phyloP scores from a whole-genome alignment of 768 basidiomycete genomes.

The Baorangia bicolor region DNA sequence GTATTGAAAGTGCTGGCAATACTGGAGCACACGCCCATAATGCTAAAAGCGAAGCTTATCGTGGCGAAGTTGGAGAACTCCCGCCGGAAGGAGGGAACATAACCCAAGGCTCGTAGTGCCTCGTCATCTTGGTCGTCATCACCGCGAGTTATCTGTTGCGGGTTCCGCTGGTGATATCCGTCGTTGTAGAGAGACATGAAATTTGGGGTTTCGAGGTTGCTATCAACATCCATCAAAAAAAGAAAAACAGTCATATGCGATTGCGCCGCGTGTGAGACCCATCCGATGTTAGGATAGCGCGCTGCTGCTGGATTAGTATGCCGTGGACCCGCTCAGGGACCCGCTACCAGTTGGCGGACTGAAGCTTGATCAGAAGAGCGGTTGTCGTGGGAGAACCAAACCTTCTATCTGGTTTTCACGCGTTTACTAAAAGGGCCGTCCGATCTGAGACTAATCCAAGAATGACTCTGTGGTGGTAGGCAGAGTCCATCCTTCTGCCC shows the following conservation, averaged over 20 bases:
- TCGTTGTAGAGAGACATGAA: constrained; percentile 4
- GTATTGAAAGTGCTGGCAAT: constrained; percentile 40
- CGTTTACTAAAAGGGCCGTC: too few relatives aligned
- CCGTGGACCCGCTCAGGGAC: too few relatives aligned
- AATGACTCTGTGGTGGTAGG: too few relatives aligned
- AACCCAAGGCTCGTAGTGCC: constrained; percentile 29
- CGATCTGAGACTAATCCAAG: too few relatives aligned
- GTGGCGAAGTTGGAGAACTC: constrained; percentile 44
- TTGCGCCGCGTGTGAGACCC: neutral
- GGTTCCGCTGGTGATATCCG: neutral
- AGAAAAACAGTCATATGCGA: neutral
- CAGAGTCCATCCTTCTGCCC: neutral
- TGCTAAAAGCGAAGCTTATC: constrained; percentile 33
- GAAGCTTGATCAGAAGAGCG: too few relatives aligned
- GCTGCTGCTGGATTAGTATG: too few relatives aligned
- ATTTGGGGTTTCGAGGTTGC: neutral
- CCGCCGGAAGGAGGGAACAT: constrained; percentile 37
- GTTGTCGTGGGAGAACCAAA: neutral
- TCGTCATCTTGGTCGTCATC: constrained; percentile 16
- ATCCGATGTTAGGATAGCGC: too few relatives aligned
- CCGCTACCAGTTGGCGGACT: too few relatives aligned
- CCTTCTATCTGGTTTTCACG: neutral
- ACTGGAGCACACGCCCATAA: constrained; percentile 39
- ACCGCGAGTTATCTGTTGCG: neutral
- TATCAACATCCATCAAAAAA: neutral